Conservation (phyloP, 371 early-diverging fungal genomes). For the Apophysomyces trapeziformis region DNA sequence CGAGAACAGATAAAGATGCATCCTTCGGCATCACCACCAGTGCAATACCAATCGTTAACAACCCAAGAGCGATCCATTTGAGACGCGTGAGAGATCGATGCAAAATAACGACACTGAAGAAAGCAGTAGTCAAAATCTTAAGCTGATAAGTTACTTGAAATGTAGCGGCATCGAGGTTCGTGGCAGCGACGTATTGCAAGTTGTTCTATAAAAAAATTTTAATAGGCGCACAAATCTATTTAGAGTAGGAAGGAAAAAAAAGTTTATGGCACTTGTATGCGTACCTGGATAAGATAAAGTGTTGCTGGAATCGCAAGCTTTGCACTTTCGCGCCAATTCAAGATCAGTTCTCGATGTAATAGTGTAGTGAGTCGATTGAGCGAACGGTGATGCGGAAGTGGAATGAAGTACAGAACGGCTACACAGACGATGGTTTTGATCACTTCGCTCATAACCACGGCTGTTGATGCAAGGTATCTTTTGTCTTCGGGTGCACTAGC, state of each 20-base stretch:
- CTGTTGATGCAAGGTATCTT: constrained; percentile 82
- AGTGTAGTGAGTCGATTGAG: constrained; percentile 22
- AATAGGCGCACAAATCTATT: background rate
- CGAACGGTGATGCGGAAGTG: constrained; percentile 32
- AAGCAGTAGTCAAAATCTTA: constrained; percentile 94
- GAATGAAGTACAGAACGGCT: constrained; percentile 48
- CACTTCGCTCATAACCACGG: constrained; percentile 88
- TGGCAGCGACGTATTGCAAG: constrained; percentile 90
- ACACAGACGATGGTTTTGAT: constrained; percentile 78
- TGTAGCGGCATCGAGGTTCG: constrained; percentile 91
- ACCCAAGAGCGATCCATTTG: constrained; percentile 86
- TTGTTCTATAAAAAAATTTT: constrained; percentile 69
- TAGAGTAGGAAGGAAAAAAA: constrained; percentile 8
- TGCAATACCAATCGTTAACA: constrained; percentile 87
- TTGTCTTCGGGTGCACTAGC: constrained; percentile 48
- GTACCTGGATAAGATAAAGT: constrained; percentile 87
- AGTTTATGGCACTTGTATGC: background rate
- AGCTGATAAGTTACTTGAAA: constrained; percentile 97
- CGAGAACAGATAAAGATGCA: constrained; percentile 13
- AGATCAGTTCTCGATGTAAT: constrained; percentile 43
- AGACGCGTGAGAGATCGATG: constrained; percentile 60
- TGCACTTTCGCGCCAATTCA: constrained; percentile 44
- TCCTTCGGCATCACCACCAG: constrained; percentile 65
- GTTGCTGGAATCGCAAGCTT: constrained; percentile 85
- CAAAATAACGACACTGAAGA: constrained; percentile 87